Evolutionary conservation across 2,329 filamentous ascomycete species (phyloP), one percentile per base, ranked within the genome.

Genomic region (Rhinocladiella similis): DNA sequence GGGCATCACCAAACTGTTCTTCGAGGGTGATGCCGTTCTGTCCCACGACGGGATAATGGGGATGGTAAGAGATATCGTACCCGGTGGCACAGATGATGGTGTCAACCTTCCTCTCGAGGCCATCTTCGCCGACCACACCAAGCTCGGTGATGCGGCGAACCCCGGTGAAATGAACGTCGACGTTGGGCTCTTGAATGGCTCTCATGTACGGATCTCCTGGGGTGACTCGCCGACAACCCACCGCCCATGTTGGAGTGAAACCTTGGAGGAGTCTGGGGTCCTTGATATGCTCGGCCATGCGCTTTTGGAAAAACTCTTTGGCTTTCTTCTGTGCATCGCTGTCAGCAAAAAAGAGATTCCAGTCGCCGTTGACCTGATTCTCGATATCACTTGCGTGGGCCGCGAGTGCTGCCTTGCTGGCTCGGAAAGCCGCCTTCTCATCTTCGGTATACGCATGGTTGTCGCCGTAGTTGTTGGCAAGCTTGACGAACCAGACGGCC

Each of bases 271-370:
- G 67, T 9, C 77, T 67, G 55, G 79, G 68, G 53, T 81, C 78
- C 57, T 78, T 80, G 63, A 82, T 78, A 47, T 71, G 73, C 56
- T 80, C 74, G 13, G 68, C 70, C 78, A 81, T 82, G 7, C 77
- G 69, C 3, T 68, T 62, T 14, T 61, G 60, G 53, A 77, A 76
- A 5, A 70, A 27, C 43, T 73, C 61, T 55, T 74, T 70, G 1
- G 65, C 69, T 7, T 53, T 56, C n/a, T 71, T 69, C 56, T 81
- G 79, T 9, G 51, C 64, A 50, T 74, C 67, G 5, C 70, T 73
- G 3, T 66, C 72, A 1, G 65, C 63, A 60, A 78, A 79, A 59
- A 81, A 80, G 1, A 66, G 49, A 4, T 69, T 70, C 76, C 75
- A 80, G 0, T 76, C 42, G 1, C 71, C 72, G 57, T 80, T 80